Evolutionary conservation across 345 rosid genomes (phyloP).

Genomic region (Turnera subulata): DNA sequence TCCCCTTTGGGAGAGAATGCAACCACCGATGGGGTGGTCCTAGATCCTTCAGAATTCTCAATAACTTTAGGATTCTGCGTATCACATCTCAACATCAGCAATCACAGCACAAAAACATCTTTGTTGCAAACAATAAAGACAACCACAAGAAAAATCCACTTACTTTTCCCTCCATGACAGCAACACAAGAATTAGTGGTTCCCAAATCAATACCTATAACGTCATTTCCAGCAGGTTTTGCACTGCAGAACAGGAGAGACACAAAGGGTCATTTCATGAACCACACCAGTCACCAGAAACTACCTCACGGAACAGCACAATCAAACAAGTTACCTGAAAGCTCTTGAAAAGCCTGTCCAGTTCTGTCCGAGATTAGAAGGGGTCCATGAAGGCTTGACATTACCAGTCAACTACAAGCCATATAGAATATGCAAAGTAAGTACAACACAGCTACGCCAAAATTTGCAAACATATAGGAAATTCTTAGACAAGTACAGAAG

Average conservation of each 20-base stretch:
- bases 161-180: constrained; percentile 99
- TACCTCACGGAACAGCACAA: not conserved
- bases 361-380: constrained; percentile 37
- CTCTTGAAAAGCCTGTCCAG: constrained; percentile 52
- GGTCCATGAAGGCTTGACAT: constrained; percentile 44
- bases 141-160: not conserved
- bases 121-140: not conserved
- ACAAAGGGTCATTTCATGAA: not conserved
- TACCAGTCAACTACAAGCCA: constrained; percentile 45
- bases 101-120: too few relatives aligned
- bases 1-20: constrained; percentile 31
- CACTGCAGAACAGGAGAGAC: constrained; percentile 29
- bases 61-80: constrained; percentile 32
- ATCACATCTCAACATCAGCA: not conserved
- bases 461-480: too few relatives aligned
- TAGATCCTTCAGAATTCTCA: constrained; percentile 36
- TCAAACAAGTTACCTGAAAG: constrained; percentile 62
- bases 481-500: too few relatives aligned
- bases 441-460: not conserved
- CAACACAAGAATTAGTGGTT: constrained; percentile 93
- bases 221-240: constrained; percentile 81
- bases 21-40: constrained; percentile 35
- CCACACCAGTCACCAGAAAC: not conserved
- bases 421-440: not conserved
- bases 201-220: constrained; percentile 97